A percentile compares a stretch with the other conserved stretches of the same genome.
Conservation (phyloP, 441 rosid species). For the Croton laevigatus region DNA sequence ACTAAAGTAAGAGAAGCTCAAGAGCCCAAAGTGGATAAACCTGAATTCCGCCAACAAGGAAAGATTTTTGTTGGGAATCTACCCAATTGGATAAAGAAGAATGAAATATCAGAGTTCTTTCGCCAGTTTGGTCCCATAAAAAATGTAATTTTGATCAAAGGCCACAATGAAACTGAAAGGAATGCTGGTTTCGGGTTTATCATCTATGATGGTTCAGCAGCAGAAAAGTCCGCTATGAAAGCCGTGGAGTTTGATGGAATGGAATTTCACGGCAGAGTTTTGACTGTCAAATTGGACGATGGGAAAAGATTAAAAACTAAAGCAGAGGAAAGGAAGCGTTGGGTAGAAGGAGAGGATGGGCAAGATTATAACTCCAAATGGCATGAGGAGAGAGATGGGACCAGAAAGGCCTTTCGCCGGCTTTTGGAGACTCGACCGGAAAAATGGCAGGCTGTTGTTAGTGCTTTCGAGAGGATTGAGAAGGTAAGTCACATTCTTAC, state of each 20-base stretch:
- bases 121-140: slow-evolving; percentile 86
- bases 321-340: slow-evolving; percentile 58
- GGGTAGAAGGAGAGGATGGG: slow-evolving; percentile 56
- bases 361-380: slow-evolving; percentile 58
- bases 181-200: slow-evolving; percentile 92
- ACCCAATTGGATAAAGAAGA: slow-evolving; percentile 85
- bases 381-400: slow-evolving; percentile 88
- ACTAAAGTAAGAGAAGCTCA: slow-evolving; percentile 27
- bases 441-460: slow-evolving; percentile 92
- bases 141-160: slow-evolving; percentile 63
- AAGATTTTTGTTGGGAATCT: slow-evolving; percentile 87
- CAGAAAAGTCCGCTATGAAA: slow-evolving; percentile 64
- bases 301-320: slow-evolving; percentile 70
- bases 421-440: slow-evolving; percentile 69
- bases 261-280: slow-evolving; percentile 81
- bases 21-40: slow-evolving; percentile 26
- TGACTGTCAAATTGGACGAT: slow-evolving; percentile 90
- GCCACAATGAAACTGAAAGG: slow-evolving; percentile 56
- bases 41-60: slow-evolving; percentile 60
- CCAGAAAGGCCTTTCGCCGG: slow-evolving; percentile 45
- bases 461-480: slow-evolving; percentile 70
- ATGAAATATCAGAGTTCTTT: slow-evolving; percentile 61
- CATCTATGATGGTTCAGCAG: slow-evolving; percentile 48
- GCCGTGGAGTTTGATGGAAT: slow-evolving; percentile 91
- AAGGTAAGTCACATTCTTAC: slow-evolving; percentile 44